phyloP scores from a whole-genome alignment of 1,284 basidiomycete genomes.

The Athelia psychrophila region DNA sequence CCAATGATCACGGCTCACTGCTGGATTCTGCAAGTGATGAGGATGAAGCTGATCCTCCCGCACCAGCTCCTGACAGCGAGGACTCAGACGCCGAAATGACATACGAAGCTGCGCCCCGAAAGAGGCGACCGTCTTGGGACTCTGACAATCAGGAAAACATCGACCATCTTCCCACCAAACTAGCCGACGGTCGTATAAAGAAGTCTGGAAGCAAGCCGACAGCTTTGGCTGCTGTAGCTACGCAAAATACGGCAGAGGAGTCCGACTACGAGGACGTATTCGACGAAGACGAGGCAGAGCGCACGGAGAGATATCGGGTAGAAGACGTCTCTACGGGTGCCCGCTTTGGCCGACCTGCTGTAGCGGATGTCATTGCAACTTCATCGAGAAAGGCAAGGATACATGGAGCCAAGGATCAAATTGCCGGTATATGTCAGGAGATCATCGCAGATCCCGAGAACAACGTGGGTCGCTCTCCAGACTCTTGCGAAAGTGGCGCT shows the following conservation, averaged over 20 bases:
- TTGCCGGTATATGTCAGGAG: constrained; percentile 86
- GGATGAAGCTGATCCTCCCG: constrained; percentile 26
- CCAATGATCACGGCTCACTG: constrained; percentile 20
- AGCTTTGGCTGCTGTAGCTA: constrained; percentile 21
- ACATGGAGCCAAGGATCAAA: constrained; percentile 85
- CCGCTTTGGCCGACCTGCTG: constrained; percentile 78
- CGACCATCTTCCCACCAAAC: constrained; percentile 81
- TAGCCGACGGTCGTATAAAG: constrained; percentile 75
- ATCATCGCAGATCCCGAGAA: constrained; percentile 86
- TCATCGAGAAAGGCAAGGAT: constrained; percentile 69
- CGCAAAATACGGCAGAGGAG: constrained; percentile 34
- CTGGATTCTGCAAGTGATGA: constrained; percentile 17
- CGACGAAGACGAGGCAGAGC: constrained; percentile 27
- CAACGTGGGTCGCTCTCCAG: constrained; percentile 47
- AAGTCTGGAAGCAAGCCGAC: constrained; percentile 47
- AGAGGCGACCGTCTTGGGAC: constrained; percentile 42
- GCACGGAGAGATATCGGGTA: constrained; percentile 20
- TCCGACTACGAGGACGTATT: constrained; percentile 39
- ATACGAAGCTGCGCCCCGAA: constrained; percentile 63
- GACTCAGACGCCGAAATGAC: constrained; percentile 71
- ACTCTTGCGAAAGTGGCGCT: constrained; percentile 14
- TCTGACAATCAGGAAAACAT: constrained; percentile 49
- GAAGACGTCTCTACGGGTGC: constrained; percentile 77
- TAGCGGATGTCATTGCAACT: constrained; percentile 70
- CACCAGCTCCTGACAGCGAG: constrained; percentile 18